Evolutionary conservation across 2,329 filamentous ascomycete genomes (phyloP).

Genomic region (Monosporascus ibericus): DNA sequence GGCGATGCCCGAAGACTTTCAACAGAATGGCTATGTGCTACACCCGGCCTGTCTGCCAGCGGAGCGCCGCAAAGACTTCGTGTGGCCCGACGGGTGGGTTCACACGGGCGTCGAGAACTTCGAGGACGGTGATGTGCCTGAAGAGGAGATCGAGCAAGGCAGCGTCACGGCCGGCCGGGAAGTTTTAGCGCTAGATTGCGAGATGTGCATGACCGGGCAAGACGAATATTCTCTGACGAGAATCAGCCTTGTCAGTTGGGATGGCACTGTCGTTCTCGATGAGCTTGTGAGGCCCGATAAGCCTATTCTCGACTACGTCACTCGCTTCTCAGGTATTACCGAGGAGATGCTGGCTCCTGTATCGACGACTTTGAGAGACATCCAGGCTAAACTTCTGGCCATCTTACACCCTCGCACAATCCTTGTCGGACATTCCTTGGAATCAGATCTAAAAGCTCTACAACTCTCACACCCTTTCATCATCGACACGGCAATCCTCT

Average conservation of each 20-base stretch:
- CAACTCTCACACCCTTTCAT: slow-evolving; percentile 88
- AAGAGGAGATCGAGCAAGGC: slow-evolving; percentile 67
- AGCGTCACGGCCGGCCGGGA: slow-evolving; percentile 78
- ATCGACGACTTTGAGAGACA: slow-evolving; percentile 75
- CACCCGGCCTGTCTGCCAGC: slow-evolving; percentile 72
- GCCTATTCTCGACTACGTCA: slow-evolving; percentile 90
- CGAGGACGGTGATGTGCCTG: slow-evolving; percentile 62
- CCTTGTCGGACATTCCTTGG: slow-evolving; percentile 73
- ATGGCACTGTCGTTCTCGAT: slow-evolving; percentile 75
- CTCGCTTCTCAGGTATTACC: slow-evolving; percentile 88
- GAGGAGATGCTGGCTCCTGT: slow-evolving; percentile 74
- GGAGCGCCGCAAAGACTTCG: slow-evolving; percentile 47
- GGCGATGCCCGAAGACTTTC: slow-evolving; percentile 64
- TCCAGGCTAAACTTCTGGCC: slow-evolving; percentile 69
- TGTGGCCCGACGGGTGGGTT: slow-evolving; percentile 69
- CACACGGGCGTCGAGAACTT: slow-evolving; percentile 65
- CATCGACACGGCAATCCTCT: slow-evolving; percentile 85
- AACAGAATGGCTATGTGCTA: slow-evolving; percentile 76
- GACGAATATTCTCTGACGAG: slow-evolving; percentile 79
- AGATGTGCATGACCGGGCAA: slow-evolving; percentile 89
- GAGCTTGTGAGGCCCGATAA: slow-evolving; percentile 86
- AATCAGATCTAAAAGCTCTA: slow-evolving; percentile 78
- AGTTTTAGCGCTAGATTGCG: slow-evolving; percentile 82
- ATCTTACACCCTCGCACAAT: slow-evolving; percentile 69
- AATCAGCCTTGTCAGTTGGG: slow-evolving; percentile 82